Conservation (phyloP, 495 filamentous ascomycete species). For the Saxophila tyrrhenica region DNA sequence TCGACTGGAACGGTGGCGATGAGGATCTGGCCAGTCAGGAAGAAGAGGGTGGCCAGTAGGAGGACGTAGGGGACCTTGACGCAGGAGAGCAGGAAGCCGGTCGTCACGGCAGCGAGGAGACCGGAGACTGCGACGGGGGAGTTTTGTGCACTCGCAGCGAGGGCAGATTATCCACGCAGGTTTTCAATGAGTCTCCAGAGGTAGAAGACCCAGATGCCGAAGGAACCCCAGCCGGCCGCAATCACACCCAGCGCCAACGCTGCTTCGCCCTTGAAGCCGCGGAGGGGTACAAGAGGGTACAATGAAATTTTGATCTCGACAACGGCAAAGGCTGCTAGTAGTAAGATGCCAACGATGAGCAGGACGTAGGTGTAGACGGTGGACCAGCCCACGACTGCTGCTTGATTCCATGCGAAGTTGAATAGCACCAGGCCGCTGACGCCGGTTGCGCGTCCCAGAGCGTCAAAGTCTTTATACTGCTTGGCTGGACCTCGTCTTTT, state of each 20-base stretch:
- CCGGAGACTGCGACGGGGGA: slow-evolving; percentile 32
- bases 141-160: slow-evolving; percentile 32
- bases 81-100: slow-evolving; percentile 33
- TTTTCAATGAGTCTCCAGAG: slow-evolving; percentile 32
- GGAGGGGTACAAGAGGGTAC: slow-evolving; percentile 45
- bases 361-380: slow-evolving; percentile 41
- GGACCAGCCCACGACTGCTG: slow-evolving; percentile 45
- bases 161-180: slow-evolving; percentile 27
- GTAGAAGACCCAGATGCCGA: slow-evolving; percentile 46
- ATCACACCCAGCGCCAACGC: slow-evolving; percentile 45
- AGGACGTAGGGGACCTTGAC: slow-evolving; percentile 37
- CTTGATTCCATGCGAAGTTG: slow-evolving; percentile 45
- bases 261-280: slow-evolving; percentile 38
- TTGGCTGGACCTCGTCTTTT: slow-evolving; percentile 18
- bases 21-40: slow-evolving; percentile 33
- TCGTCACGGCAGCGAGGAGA: slow-evolving; percentile 32
- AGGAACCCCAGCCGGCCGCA: slow-evolving; percentile 47
- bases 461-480: slow-evolving; percentile 36
- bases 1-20: slow-evolving; percentile 35
- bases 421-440: slow-evolving; percentile 46
- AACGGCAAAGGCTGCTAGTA: slow-evolving; percentile 39
- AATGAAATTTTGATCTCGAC: slow-evolving; percentile 35
- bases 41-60: slow-evolving; percentile 36
- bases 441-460: slow-evolving; percentile 38
- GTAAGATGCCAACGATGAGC: slow-evolving; percentile 44